Conservation (phyloP, 106 monocot species). For the Dactylorhiza incarnata region DNA sequence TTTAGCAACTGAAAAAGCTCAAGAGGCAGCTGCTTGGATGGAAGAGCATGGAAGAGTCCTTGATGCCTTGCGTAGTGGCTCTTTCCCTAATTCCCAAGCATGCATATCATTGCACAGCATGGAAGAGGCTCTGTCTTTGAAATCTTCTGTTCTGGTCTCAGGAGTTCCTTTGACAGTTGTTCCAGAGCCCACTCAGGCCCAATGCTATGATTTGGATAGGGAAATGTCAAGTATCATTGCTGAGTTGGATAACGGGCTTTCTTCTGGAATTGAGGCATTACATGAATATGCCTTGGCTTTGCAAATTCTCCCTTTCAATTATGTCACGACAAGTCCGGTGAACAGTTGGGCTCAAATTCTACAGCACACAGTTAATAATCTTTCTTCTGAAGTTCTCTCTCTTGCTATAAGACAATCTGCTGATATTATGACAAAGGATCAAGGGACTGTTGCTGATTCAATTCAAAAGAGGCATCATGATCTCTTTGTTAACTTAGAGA, state of each 20-base stretch:
- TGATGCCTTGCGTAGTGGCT: constrained; percentile 63
- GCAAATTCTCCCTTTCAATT: constrained; percentile 79
- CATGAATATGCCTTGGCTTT: constrained; percentile 65
- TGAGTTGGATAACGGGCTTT: constrained; percentile 68
- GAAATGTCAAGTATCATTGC: constrained; percentile 53
- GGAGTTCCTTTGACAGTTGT: constrained; percentile 92
- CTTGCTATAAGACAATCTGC: constrained; percentile 60
- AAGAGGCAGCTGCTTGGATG: constrained; percentile 67
- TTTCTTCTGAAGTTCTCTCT: constrained; percentile 67
- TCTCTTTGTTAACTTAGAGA: constrained; percentile 54
- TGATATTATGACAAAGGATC: constrained; percentile 64
- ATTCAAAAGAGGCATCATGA: constrained; percentile 60
- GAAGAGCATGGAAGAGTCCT: constrained; percentile 77
- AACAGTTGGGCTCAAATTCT: constrained; percentile 80
- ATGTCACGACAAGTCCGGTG: constrained; percentile 72
- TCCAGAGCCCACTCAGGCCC: constrained; percentile 86
- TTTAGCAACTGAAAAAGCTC: constrained; percentile 53
- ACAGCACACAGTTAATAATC: constrained; percentile 56
- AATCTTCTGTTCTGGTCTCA: constrained; percentile 59
- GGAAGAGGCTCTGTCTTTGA: constrained; percentile 73
- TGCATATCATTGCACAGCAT: constrained; percentile 32
- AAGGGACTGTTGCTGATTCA: constrained; percentile 45
- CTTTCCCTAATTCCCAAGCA: constrained; percentile 39
- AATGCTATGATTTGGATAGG: constrained; percentile 80
- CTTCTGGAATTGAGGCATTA: constrained; percentile 57